Evolutionary conservation across 2,329 filamentous ascomycete genomes (phyloP).

Genomic region (Epichloe sibirici): DNA sequence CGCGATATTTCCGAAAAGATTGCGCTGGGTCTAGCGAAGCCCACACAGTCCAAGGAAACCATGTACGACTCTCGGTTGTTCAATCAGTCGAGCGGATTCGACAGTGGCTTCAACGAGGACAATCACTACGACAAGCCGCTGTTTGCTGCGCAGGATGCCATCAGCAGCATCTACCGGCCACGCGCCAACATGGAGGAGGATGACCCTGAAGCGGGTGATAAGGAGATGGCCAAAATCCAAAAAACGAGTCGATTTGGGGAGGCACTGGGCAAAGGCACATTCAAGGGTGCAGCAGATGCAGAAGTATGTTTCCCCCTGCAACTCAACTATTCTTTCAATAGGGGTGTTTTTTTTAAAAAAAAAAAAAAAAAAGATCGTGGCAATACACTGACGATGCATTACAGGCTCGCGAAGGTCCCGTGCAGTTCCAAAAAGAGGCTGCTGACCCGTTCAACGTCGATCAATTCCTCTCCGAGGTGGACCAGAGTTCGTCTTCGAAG

Average conservation of each 20-base stretch:
- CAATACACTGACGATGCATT: conserved; percentile 18
- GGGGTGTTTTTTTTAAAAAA: neutral
- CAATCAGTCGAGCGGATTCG: conserved; percentile 86
- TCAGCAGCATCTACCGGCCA: conserved; percentile 87
- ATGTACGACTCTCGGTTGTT: conserved; percentile 98
- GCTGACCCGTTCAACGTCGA: conserved; percentile 88
- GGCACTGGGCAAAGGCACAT: conserved; percentile 77
- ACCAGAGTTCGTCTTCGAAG: conserved; percentile 49
- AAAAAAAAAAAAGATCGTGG: neutral
- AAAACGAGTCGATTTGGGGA: conserved; percentile 76
- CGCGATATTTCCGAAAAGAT: conserved; percentile 97
- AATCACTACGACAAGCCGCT: conserved; percentile 95
- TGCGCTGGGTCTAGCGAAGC: conserved; percentile 85
- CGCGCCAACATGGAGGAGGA: conserved; percentile 63
- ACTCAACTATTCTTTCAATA: neutral
- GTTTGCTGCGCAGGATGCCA: conserved; percentile 89
- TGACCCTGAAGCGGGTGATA: conserved; percentile 67
- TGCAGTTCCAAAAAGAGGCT: conserved; percentile 88
- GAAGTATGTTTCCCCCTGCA: conserved; percentile 44
- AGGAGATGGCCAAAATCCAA: conserved; percentile 77
- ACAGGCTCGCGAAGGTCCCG: conserved; percentile 72
- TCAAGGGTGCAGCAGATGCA: conserved; percentile 73
- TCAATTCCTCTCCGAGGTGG: conserved; percentile 77
- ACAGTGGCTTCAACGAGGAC: conserved; percentile 91
- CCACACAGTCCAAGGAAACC: conserved; percentile 77